Percentiles rank a stretch among this genome's conserved stretches.
Conservation (phyloP, 768 basidiomycete species). For the Russula abietina region DNA sequence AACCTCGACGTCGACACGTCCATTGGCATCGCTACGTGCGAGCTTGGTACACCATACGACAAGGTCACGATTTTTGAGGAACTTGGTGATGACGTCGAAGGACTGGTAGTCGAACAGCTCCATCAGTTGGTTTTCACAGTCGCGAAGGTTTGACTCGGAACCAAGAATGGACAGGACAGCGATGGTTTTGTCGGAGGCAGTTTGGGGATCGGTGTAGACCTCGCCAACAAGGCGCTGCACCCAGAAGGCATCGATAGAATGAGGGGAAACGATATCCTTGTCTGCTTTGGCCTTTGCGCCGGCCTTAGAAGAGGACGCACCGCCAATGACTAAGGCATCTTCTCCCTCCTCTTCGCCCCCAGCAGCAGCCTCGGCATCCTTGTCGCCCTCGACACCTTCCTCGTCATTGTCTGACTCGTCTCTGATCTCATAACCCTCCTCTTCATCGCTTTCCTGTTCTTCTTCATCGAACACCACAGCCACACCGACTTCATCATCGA, state of each 20-base stretch:
- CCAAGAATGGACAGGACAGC: conserved; percentile 78
- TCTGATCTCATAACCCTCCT: conserved; percentile 79
- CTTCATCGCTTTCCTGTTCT: conserved; percentile 86
- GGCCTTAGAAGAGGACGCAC: conserved; percentile 47
- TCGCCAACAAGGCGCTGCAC: conserved; percentile 91
- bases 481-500: conserved; percentile 95
- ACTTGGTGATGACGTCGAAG: conserved; percentile 83
- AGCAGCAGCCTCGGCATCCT: conserved; percentile 38
- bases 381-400: conserved; percentile 46
- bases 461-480: conserved; percentile 98
- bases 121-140: conserved; percentile 94
- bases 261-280: conserved; percentile 79
- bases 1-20: conserved; percentile 89
- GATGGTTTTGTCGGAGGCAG: conserved; percentile 83
- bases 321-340: conserved; percentile 77
- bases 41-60: conserved; percentile 98
- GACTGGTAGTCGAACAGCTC: conserved; percentile 92
- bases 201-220: conserved; percentile 90
- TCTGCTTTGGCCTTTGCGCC: conserved; percentile 59
- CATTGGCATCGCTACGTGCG: conserved; percentile 81
- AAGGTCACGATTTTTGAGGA: conserved; percentile 93
- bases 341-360: conserved; percentile 51
- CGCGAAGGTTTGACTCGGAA: conserved; percentile 81
- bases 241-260: conserved; percentile 96
- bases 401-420: conserved; percentile 79